A percentile compares a stretch with the other conserved stretches of the same genome.
Evolutionary conservation across 192 early-diverging fungal species (phyloP).

Genomic region (Ramicandelaber brevisporus): DNA sequence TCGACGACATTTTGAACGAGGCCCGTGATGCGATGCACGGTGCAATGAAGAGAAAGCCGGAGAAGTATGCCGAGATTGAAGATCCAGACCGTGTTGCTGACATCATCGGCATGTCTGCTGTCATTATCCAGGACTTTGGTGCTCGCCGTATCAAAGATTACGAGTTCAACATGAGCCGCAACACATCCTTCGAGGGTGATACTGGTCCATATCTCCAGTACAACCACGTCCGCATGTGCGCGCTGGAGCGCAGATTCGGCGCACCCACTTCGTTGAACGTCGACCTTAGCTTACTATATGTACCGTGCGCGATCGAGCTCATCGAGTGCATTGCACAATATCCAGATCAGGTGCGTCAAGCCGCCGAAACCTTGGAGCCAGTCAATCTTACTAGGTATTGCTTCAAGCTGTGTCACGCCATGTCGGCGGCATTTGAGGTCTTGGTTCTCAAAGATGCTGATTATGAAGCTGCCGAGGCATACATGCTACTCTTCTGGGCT

Average conservation of each 20-base stretch:
- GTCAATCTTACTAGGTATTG: slow-evolving; percentile 64
- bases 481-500: slow-evolving; percentile 63
- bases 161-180: slow-evolving; percentile 69
- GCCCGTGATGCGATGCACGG: slow-evolving; percentile 72
- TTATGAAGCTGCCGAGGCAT: slow-evolving; percentile 64
- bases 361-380: slow-evolving; percentile 45
- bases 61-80: slow-evolving; percentile 59
- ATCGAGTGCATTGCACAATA: slow-evolving; percentile 54
- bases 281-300: slow-evolving; percentile 40
- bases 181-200: slow-evolving; percentile 91
- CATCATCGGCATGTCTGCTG: slow-evolving; percentile 74
- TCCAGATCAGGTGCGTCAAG: slow-evolving; percentile 58
- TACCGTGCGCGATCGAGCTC: slow-evolving; percentile 41
- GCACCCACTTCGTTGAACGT: slow-evolving; percentile 28
- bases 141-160: slow-evolving; percentile 88
- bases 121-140: slow-evolving; percentile 76
- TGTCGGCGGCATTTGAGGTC: slow-evolving; percentile 47
- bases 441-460: slow-evolving; percentile 48
- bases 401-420: slow-evolving; percentile 53
- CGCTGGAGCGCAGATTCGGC: slow-evolving; percentile 62
- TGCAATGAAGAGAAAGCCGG: slow-evolving; percentile 73
- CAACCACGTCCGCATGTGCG: slow-evolving; percentile 88
- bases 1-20: slow-evolving; percentile 78
- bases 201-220: slow-evolving; percentile 99
- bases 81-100: slow-evolving; percentile 63